A percentile compares a stretch with the other conserved stretches of the same genome.
phyloP scores from a whole-genome alignment of 352 stramenopile genomes.

The Phytophthora megakarya region DNA sequence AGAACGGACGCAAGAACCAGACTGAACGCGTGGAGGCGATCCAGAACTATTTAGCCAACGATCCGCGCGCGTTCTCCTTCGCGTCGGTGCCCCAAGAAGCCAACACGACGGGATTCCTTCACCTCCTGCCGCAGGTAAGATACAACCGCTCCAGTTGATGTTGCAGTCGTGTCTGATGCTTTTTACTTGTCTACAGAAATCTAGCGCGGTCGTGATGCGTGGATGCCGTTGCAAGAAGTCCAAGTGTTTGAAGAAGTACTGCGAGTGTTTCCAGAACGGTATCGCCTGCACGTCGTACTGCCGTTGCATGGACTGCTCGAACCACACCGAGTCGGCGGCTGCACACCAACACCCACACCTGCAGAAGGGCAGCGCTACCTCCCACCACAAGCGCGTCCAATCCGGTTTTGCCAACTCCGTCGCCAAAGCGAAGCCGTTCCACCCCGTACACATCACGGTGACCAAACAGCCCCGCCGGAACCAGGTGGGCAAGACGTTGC shows the following conservation, averaged over 20 bases:
- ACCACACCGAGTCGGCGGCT: conserved; percentile 55
- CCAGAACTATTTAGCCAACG: conserved; percentile 75
- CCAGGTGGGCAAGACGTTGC: conserved; percentile 59
- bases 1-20: conserved; percentile 61
- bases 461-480: conserved; percentile 77
- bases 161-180: conserved; percentile 1
- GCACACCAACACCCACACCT: conserved; percentile 39
- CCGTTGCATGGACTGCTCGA: conserved; percentile 96
- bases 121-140: conserved; percentile 66
- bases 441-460: conserved; percentile 67
- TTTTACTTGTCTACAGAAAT: conserved; percentile 43
- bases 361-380: conserved; percentile 25
- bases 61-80: conserved; percentile 78
- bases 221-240: conserved; percentile 97
- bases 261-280: conserved; percentile 96
- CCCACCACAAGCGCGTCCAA: conserved; percentile 11
- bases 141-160: background rate
- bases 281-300: conserved; percentile 92
- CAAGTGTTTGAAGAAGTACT: conserved; percentile 98
- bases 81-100: conserved; percentile 40
- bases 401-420: conserved; percentile 1
- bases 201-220: conserved; percentile 70
- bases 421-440: conserved; percentile 39
- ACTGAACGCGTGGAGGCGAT: conserved; percentile 78
- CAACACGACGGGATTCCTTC: conserved; percentile 56